These are phyloP conservation scores for Coleophoma crateriformis DNA, from an alignment of 2,329 filamentous ascomycete species.

Conservation along the genomic window DNA sequence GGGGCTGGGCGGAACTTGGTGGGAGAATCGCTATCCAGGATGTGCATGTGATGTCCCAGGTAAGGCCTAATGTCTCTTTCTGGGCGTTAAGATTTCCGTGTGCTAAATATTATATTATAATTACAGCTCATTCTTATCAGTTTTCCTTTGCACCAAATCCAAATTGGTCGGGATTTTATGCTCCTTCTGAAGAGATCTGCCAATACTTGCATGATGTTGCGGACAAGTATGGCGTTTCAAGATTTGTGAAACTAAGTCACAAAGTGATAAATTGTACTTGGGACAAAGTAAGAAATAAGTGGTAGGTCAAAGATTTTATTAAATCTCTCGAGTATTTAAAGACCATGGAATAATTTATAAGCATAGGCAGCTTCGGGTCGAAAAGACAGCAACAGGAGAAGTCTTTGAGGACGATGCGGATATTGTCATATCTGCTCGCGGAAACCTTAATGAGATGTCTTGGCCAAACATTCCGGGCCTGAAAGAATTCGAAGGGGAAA, in stretches of 20 bases:
- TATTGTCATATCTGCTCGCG: slow-evolving; percentile 4
- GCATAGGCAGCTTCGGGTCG: slow-evolving; percentile 34
- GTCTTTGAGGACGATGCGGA: slow-evolving; percentile 4
- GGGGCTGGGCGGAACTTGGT: slow-evolving; percentile 46
- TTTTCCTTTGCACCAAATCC: slow-evolving; percentile 53
- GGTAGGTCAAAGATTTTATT: slow-evolving; percentile 38
- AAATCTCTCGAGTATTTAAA: background rate
- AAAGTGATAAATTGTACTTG: slow-evolving; percentile 44
- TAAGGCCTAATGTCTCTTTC: background rate
- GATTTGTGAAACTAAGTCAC: slow-evolving; percentile 49
- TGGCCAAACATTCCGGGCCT: slow-evolving; percentile 41
- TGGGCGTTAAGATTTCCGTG: background rate
- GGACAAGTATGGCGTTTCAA: slow-evolving; percentile 45
- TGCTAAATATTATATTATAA: background rate
- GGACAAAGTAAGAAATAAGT: slow-evolving; percentile 44
- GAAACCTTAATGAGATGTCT: slow-evolving; percentile 2
- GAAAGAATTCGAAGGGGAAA: slow-evolving; percentile 36
- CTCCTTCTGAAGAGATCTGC: slow-evolving; percentile 51
- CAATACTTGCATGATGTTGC: slow-evolving; percentile 45
- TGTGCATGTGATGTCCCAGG: slow-evolving; percentile 34
- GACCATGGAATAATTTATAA: background rate
- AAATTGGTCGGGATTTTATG: slow-evolving; percentile 49
- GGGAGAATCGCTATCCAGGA: slow-evolving; percentile 35
- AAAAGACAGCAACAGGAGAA: slow-evolving; percentile 16
- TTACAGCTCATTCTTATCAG: slow-evolving; percentile 46